These are phyloP conservation scores for Middelhovenomyces tepae DNA, from an alignment of 805 yeast genomes.

Conservation along the genomic window DNA sequence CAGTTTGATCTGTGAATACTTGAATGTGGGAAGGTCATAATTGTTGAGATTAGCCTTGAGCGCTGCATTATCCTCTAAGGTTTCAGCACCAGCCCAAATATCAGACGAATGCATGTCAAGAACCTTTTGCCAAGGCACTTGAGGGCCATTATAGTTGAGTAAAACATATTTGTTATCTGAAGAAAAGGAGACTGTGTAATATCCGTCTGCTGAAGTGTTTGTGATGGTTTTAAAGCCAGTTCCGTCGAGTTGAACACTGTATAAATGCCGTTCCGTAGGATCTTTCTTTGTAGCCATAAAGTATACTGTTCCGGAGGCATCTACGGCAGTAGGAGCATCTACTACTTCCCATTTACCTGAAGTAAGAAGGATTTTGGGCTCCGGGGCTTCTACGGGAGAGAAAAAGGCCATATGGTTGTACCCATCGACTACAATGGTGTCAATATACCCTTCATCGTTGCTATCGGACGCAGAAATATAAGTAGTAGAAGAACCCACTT, in stretches of 20 bases:
- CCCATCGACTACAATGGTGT: conserved; percentile 43
- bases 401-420: conserved; percentile 77
- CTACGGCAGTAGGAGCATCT: conserved; percentile 48
- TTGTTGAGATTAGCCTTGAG: conserved; percentile 21
- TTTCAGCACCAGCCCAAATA: conserved; percentile 23
- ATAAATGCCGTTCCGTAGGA: conserved; percentile 77
- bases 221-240: conserved; percentile 38
- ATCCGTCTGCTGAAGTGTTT: conserved; percentile 48
- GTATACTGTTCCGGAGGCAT: conserved; percentile 42
- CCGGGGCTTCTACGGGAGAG: conserved; percentile 52
- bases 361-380: conserved; percentile 50
- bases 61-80: conserved; percentile 23
- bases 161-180: conserved; percentile 67
- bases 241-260: conserved; percentile 52
- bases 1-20: conserved; percentile 36
- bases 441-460: conserved; percentile 65
- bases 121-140: conserved; percentile 68
- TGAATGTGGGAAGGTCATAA: conserved; percentile 50
- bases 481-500: conserved; percentile 55
- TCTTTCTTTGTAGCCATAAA: conserved; percentile 69
- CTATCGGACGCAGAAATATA: conserved; percentile 50
- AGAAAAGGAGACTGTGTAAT: conserved; percentile 66
- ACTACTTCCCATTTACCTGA: conserved; percentile 89
- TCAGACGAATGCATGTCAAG: conserved; percentile 40
- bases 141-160: conserved; percentile 70